phyloP scores from a whole-genome alignment of 768 basidiomycete genomes.

The Pulveroboletus sp. region DNA sequence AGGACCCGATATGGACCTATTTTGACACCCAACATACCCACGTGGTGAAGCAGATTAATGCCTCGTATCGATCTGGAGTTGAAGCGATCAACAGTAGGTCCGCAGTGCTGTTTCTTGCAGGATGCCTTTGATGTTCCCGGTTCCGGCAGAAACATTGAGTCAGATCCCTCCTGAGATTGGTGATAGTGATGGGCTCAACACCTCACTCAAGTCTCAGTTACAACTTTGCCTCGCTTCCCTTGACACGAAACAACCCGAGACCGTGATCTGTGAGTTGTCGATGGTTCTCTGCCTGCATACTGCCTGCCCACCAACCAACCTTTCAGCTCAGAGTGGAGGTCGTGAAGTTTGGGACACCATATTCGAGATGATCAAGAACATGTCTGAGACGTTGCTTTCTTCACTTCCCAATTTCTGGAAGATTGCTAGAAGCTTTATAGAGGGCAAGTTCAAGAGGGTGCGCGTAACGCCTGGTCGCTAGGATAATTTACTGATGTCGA shows the following conservation, averaged over 20 bases:
- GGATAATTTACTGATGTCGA: constrained; percentile 1
- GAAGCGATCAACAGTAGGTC: constrained; percentile 46
- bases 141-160: constrained; percentile 43
- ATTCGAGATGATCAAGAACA: constrained; percentile 71
- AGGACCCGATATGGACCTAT: constrained; percentile 94
- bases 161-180: constrained; percentile 35
- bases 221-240: constrained; percentile 55
- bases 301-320: not conserved
- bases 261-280: constrained; percentile 47
- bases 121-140: not conserved
- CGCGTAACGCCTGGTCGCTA: constrained; percentile 6
- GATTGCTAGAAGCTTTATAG: constrained; percentile 85
- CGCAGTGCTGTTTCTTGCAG: constrained; percentile 1
- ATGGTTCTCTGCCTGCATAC: not conserved
- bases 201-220: constrained; percentile 54
- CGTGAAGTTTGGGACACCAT: constrained; percentile 81
- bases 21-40: constrained; percentile 91
- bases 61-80: constrained; percentile 50
- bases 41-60: constrained; percentile 75
- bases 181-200: constrained; percentile 38
- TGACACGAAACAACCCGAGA: constrained; percentile 61
- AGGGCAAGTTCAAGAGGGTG: constrained; percentile 91
- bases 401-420: constrained; percentile 92
- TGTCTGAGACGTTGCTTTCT: constrained; percentile 84
- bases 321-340: constrained; percentile 62